Evolutionary conservation across 192 early-diverging fungal genomes (phyloP).

Genomic region (Coemansia umbellata): DNA sequence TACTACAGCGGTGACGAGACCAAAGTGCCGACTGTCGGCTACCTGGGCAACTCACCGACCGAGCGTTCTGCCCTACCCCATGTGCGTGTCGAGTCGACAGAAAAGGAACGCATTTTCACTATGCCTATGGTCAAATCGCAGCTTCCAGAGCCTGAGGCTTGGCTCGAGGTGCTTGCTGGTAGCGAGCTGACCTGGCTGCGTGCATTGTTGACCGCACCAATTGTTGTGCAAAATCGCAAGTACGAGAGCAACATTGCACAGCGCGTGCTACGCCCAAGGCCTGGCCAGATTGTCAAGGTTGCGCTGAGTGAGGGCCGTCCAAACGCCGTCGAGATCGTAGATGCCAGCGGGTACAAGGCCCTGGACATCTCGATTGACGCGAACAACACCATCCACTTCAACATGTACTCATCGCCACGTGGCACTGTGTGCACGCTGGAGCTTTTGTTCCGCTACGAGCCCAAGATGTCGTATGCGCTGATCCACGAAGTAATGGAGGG

Average conservation of each 20-base stretch:
- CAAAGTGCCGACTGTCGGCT: constrained; percentile 73
- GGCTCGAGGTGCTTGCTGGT: constrained; percentile 66
- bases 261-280: constrained; percentile 63
- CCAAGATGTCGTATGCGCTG: constrained; percentile 70
- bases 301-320: constrained; percentile 39
- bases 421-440: constrained; percentile 67
- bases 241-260: constrained; percentile 62
- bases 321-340: constrained; percentile 41
- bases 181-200: constrained; percentile 74
- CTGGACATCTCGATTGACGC: constrained; percentile 58
- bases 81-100: constrained; percentile 11
- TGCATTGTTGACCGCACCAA: constrained; percentile 70
- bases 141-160: constrained; percentile 11
- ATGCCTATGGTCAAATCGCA: constrained; percentile 10
- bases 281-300: constrained; percentile 51
- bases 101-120: constrained; percentile 18
- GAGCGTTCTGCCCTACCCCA: constrained; percentile 11
- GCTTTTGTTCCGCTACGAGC: constrained; percentile 78
- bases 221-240: constrained; percentile 74
- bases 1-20: constrained; percentile 68
- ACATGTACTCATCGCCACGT: constrained; percentile 53
- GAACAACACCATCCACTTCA: constrained; percentile 55
- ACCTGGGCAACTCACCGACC: constrained; percentile 52
- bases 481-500: constrained; percentile 65
- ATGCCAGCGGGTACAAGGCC: constrained; percentile 55